A percentile compares a stretch with the other conserved stretches of the same genome.
Conservation (phyloP, 2,329 filamentous ascomycete genomes). For the Tolypocladium ophioglossoides region DNA sequence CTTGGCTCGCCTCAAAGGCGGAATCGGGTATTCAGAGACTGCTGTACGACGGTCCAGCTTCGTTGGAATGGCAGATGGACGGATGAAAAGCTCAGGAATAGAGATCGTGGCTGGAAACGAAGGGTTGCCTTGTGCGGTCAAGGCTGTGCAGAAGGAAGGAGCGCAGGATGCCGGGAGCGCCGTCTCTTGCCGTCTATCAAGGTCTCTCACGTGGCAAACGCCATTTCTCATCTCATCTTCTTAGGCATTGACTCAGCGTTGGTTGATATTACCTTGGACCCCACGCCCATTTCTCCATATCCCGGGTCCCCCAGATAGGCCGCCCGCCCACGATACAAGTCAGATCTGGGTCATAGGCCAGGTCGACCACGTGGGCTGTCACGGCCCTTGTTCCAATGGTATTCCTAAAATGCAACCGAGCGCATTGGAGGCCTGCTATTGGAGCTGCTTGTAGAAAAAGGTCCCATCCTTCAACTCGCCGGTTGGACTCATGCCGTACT, state of each 20-base stretch:
- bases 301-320: background rate
- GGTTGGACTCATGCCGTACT: conserved; percentile 38
- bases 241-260: background rate
- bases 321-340: background rate
- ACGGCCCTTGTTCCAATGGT: background rate
- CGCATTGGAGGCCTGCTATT: background rate
- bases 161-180: background rate
- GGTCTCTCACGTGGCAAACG: background rate
- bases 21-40: too few relatives aligned
- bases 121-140: background rate
- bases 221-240: background rate
- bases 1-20: background rate
- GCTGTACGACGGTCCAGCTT: background rate
- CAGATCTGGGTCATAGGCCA: background rate
- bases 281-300: background rate
- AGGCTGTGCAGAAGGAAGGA: background rate
- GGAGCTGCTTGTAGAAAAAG: conserved; percentile 50
- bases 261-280: background rate
- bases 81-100: background rate
- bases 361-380: too few relatives aligned
- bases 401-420: background rate
- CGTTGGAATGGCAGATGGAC: background rate
- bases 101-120: too few relatives aligned
- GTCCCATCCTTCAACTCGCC: conserved; percentile 38
- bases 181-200: background rate